A percentile compares a stretch with the other conserved stretches of the same genome.
These are phyloP conservation scores for Diaporthe sp. DNA, from an alignment of 2,329 filamentous ascomycete genomes.

Conservation along the genomic window DNA sequence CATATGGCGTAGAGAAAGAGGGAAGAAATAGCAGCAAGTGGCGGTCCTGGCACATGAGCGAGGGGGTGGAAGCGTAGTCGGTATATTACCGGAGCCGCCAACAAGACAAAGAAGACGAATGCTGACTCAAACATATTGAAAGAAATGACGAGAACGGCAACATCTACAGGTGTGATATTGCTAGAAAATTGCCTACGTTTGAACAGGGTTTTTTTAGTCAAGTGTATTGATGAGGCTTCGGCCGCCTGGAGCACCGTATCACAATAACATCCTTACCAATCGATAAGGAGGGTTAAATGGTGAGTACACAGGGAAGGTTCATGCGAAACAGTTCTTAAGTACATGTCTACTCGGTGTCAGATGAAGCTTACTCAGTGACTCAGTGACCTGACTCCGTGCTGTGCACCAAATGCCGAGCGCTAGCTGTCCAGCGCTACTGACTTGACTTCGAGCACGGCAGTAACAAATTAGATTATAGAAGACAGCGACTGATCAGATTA, in stretches of 20 bases:
- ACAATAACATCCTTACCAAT: background rate
- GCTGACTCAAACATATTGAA: background rate
- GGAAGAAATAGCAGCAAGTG: constrained; percentile 21
- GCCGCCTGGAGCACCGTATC: background rate
- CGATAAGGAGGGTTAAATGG: background rate
- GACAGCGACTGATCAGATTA: background rate
- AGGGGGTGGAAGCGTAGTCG: constrained; percentile 34
- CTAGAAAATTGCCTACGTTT: background rate
- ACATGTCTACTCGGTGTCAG: constrained; percentile 17
- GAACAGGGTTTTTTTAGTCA: background rate
- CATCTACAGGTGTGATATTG: background rate
- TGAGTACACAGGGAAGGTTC: background rate
- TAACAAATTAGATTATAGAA: background rate
- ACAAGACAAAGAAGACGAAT: background rate
- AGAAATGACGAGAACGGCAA: background rate
- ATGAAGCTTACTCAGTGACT: constrained; percentile 16
- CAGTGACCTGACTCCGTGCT: constrained; percentile 14
- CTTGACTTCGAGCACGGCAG: background rate
- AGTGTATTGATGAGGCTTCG: background rate
- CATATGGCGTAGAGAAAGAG: constrained; percentile 37
- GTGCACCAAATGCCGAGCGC: background rate
- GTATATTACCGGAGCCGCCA: background rate
- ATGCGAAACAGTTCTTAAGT: background rate
- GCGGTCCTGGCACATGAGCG: constrained; percentile 29
- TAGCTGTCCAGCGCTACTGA: background rate